phyloP scores from a whole-genome alignment of 2,329 filamentous ascomycete species.

The Teratosphaeria epicoccoides region DNA sequence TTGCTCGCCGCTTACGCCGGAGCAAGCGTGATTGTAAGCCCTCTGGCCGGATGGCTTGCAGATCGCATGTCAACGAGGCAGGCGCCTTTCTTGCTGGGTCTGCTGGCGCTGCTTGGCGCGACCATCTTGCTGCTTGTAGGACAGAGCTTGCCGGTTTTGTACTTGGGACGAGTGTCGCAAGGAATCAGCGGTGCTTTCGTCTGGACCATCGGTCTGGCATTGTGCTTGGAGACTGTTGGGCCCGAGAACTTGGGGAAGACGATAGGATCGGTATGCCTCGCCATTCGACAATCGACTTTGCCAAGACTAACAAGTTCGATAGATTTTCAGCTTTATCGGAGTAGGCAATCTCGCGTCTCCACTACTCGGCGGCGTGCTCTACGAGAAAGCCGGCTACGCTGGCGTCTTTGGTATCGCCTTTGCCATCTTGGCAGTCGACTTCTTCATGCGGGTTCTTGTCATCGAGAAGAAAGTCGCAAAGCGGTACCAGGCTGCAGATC shows the following conservation, averaged over 20 bases:
- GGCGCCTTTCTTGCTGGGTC: slow-evolving; percentile 47
- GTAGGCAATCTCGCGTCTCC: slow-evolving; percentile 48
- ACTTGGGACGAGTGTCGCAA: slow-evolving; percentile 46
- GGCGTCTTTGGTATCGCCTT: slow-evolving; percentile 50
- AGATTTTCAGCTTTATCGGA: slow-evolving; percentile 50
- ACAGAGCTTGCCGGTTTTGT: slow-evolving; percentile 36
- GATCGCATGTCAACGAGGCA: slow-evolving; percentile 45
- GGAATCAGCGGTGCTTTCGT: slow-evolving; percentile 49
- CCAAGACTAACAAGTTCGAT: not conserved
- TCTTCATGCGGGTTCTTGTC: slow-evolving; percentile 48
- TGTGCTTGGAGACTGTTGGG: slow-evolving; percentile 50
- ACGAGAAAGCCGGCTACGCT: slow-evolving; percentile 46
- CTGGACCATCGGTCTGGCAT: slow-evolving; percentile 49
- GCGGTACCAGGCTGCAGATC: slow-evolving; percentile 30
- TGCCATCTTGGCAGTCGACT: slow-evolving; percentile 46
- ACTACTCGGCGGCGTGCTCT: slow-evolving; percentile 49
- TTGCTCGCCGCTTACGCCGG: slow-evolving; percentile 46
- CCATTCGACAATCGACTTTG: not conserved
- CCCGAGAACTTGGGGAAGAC: slow-evolving; percentile 49
- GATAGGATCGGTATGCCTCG: slow-evolving; percentile 42
- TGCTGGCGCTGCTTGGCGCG: slow-evolving; percentile 42
- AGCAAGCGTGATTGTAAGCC: slow-evolving; percentile 41
- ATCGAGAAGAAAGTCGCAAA: slow-evolving; percentile 52
- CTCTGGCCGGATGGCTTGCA: slow-evolving; percentile 45
- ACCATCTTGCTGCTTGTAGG: slow-evolving; percentile 47